Evolutionary conservation across 768 basidiomycete species (phyloP), one percentile per base, ranked within the genome.

Genomic region (Psilocybe subaeruginosa): DNA sequence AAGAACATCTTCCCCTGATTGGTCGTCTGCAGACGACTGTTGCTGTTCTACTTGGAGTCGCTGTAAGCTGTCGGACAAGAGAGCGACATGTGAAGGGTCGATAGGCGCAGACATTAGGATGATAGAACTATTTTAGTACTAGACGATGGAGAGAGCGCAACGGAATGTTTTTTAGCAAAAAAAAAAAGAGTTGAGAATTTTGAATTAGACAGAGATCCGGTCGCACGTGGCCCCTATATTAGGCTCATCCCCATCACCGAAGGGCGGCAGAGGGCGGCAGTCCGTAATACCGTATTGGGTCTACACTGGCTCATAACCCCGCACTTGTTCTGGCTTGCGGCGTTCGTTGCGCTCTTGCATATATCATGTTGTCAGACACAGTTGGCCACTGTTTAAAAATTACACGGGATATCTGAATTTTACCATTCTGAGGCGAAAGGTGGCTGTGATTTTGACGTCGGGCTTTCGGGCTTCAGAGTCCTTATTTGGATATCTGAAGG

Each of bases 21-120:
- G 63, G 58, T 9, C 52, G 55, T 54, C 54, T 59, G 56, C 16
- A 57, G 56, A 30, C 29, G 49, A 8, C 17, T 56, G 39, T 31
- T 51, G 66, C 49, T 63, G 66, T 47, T 62, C 64, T 45, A 63
- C 59, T 16, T 83, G 76, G 27, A 87, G 81, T 58, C 78, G 76
- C 53, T 78, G 77, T 54, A 88, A 76, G 64, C 76, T 77, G 55
- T 80, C 72, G 8, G 81, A 76, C 63, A 88, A 75, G 39, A 75
- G 72, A 30, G 77, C 72, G 58, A 66, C 60, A 54, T 68, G 64
- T 41, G 63, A 63, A 48, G 66, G 53, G 58, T 68, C 65, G 54
- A 59, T 37, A 39, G 65, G 56, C 46, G 64, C 62, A 53, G 66
- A 39, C 65, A 69, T 70, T 55, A 58, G 46, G 53, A 53, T 47